A percentile compares a stretch with the other conserved stretches of the same genome.
Conservation (phyloP, 768 basidiomycete genomes). For the Porpolomopsis calyptriformis region DNA sequence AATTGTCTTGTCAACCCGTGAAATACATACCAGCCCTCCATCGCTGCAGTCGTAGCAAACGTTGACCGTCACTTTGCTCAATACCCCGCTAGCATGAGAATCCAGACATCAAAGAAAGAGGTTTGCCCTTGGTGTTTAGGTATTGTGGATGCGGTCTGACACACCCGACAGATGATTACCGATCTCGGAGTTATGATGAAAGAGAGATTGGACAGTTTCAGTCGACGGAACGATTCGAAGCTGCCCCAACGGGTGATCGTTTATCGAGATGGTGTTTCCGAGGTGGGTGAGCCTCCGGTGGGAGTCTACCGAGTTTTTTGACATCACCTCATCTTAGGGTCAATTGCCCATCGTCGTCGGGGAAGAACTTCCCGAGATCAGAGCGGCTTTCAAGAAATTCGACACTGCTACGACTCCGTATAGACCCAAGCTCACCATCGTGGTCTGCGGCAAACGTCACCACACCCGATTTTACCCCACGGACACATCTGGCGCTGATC, state of each 20-base stretch:
- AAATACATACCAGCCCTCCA: slow-evolving; percentile 38
- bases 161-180: slow-evolving; percentile 52
- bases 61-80: slow-evolving; percentile 60
- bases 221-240: slow-evolving; percentile 35
- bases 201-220: slow-evolving; percentile 53
- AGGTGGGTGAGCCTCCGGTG: slow-evolving; percentile 41
- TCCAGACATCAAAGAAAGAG: slow-evolving; percentile 51
- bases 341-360: slow-evolving; percentile 56
- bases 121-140: slow-evolving; percentile 12
- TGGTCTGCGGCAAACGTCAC: slow-evolving; percentile 50
- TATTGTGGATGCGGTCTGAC: neutral
- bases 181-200: slow-evolving; percentile 57
- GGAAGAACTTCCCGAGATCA: slow-evolving; percentile 53
- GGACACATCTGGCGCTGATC: slow-evolving; percentile 36
- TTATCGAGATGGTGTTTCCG: slow-evolving; percentile 76
- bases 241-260: slow-evolving; percentile 63
- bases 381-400: slow-evolving; percentile 47
- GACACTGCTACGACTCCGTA: slow-evolving; percentile 37
- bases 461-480: slow-evolving; percentile 45
- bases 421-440: slow-evolving; percentile 53
- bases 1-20: neutral
- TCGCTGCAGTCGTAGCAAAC: slow-evolving; percentile 76
- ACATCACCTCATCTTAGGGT: slow-evolving; percentile 33
- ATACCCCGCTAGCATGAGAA: slow-evolving; percentile 62
- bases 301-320: no score